Base-by-base conservation (phyloP, 345 rosid species). In the Erysimum cheiranthoides region DNA sequence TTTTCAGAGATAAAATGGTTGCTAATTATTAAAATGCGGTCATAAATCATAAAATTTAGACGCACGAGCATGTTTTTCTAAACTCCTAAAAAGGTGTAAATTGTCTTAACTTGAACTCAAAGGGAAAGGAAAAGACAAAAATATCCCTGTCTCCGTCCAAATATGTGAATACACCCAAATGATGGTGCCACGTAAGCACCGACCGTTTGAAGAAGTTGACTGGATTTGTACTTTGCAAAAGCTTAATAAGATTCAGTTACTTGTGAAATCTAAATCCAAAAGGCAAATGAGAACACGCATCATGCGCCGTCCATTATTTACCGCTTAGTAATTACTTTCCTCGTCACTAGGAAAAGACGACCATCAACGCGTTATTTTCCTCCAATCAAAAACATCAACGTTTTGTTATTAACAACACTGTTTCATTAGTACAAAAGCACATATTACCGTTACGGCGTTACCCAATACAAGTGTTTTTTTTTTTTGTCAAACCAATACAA, bases 131-230 rank as follows among this genome's bases (percentile, higher is more conserved):
- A 77, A 77, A 56, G 77, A 71, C 73, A 57, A 25, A 39, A 31
- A n/a, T 65, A 25, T 7, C 76, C 62, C 31, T 57, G 39, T 50
- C 73, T 71, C 80, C 80, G 76, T 46, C 80, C 80, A 77, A 57
- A 70, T 21, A 0, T 42, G 60, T 11, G 6, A 36, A 62, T n/a
- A 39, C 27, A 5, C 3, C 2, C 34, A 32, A 7, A 10, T 17
- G 10, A 59, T 59, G 43, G 54, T 39, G 76, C 76, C 73, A 71
- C 68, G 76, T 49, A 65, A 39, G 71, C 73, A 78, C 81, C 81
- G 81, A 12, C 81, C 69, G 73, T 25, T 21, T 8, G 57, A 61
- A 61, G 59, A 67, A 13, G 42, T 57, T 71, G 80, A 71, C 68
- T 65, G 61, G 25, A 57, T 34, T 3, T 72, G 67, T 59, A 78